Evolutionary conservation across 75 land plant species (phyloP), one percentile per base, ranked within the genome.

Genomic region (Adiantum capillusveneris): DNA sequence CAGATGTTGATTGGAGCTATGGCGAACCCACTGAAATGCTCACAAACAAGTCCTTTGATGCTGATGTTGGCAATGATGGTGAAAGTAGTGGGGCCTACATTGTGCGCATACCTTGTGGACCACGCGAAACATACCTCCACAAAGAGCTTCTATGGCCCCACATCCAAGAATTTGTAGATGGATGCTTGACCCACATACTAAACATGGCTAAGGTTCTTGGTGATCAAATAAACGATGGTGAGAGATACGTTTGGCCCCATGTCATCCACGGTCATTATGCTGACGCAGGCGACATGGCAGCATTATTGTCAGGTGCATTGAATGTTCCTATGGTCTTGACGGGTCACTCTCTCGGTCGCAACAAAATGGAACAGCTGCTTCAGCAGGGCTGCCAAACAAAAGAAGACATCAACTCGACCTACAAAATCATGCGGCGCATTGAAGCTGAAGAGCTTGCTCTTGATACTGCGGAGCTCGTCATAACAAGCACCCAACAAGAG

Each of bases 291-390:
- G 86, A 87, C 59, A 80, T 69, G 21, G 89, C 88, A 2, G 76
- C 88, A 0, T 72, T 65, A 21, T 31, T 89, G 5, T 77, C 95
- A 11, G 84, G 86, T 11, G 76, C 76, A 26, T 68, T 89, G 39
- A 89, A 89, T 62, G 89, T 89, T 29, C 95, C 95, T 1, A 89
- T 89, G 86, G 84, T 89, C 18, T 58, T 89, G 27, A 89, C 95
- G 0, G 95, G 95, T 0, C 89, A 89, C 48, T 89, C 95, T 1
- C 71, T 89, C 20, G 95, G 94, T 1, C 59, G 88, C 31, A 80
- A 89, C 69, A 89, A 89, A 74, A 75, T 89, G 9, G 88, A 89
- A 60, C 95, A 89, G 52, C 51, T 89, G 45, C 77, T 89, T 2
- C 85, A 82, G 58, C 89, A 84, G 57, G 89, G 86, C 6, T 66